phyloP scores from a whole-genome alignment of 2,329 filamentous ascomycete genomes.

The Chrysoporthe austroafricana region DNA sequence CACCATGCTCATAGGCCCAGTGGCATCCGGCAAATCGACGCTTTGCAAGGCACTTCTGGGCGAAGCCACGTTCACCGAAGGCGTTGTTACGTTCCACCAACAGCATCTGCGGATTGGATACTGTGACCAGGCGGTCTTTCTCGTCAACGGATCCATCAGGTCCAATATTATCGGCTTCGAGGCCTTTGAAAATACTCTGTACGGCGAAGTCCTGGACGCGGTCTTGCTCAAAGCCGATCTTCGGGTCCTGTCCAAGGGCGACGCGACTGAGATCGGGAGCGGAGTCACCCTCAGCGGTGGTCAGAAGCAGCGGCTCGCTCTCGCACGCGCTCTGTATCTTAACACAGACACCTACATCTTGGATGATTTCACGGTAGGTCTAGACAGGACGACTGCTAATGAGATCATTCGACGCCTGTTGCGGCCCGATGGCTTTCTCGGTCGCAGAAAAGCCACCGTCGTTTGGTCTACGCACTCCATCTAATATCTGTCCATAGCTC shows the following conservation, averaged over 20 bases:
- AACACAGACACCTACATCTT: conserved; percentile 13
- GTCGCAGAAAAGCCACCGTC: conserved; percentile 35
- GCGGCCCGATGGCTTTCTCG: conserved; percentile 30
- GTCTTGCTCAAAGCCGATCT: conserved; percentile 41
- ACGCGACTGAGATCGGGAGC: conserved; percentile 45
- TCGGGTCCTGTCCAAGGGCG: conserved; percentile 38
- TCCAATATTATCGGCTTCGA: conserved; percentile 45
- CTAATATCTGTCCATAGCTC: conserved; percentile 26
- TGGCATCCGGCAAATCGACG: conserved; percentile 44
- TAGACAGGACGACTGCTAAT: conserved; percentile 20
- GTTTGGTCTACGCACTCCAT: conserved; percentile 43
- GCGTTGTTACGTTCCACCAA: conserved; percentile 10
- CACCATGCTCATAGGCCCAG: conserved; percentile 44
- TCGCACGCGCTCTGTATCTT: conserved; percentile 26
- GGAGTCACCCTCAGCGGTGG: conserved; percentile 49
- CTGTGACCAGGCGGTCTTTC: conserved; percentile 34
- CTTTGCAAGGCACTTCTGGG: conserved; percentile 42
- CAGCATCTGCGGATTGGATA: conserved; percentile 33
- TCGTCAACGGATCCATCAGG: conserved; percentile 41
- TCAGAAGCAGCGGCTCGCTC: conserved; percentile 40
- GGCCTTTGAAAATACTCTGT: conserved; percentile 37
- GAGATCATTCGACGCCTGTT: conserved; percentile 12
- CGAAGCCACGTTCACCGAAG: conserved; percentile 31
- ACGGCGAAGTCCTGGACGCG: conserved; percentile 41
- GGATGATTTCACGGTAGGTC: conserved; percentile 24